Conservation (phyloP, 345 rosid genomes). For the Adansonia digitata region DNA sequence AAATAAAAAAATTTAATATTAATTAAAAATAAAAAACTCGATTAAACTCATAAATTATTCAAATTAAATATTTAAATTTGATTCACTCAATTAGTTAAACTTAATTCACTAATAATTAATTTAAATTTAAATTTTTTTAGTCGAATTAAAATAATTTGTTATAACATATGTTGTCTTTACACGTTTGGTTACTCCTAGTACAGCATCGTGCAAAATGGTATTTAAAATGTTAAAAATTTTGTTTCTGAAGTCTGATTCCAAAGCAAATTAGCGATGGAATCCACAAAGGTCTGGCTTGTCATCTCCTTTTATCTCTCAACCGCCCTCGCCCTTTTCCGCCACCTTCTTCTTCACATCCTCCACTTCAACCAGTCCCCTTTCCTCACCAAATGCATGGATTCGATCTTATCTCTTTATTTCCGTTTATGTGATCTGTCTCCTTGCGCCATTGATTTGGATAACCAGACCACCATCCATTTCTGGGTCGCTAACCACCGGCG, state of each 20-base stretch:
- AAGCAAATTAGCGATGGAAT: background rate
- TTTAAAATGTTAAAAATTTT: background rate
- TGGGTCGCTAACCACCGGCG: constrained; percentile 53
- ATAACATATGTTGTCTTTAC: too few species aligned
- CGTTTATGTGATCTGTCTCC: constrained; percentile 48
- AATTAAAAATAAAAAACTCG: too few species aligned
- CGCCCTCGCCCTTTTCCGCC: constrained; percentile 4
- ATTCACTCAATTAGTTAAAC: too few species aligned
- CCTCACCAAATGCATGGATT: constrained; percentile 33
- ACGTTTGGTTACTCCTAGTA: too few species aligned
- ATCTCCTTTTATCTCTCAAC: constrained; percentile 16
- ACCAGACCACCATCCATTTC: constrained; percentile 55
- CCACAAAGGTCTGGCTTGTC: constrained; percentile 10
- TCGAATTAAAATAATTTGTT: too few species aligned
- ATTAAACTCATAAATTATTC: too few species aligned
- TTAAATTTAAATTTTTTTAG: too few species aligned
- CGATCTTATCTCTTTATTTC: constrained; percentile 41
- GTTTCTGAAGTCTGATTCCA: background rate
- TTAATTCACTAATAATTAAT: too few species aligned
- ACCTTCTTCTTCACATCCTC: background rate
- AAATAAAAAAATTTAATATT: background rate
- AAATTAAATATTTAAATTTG: too few species aligned
- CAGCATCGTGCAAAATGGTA: too few species aligned
- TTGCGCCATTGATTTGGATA: constrained; percentile 49
- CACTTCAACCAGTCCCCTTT: constrained; percentile 16